Percentiles rank a stretch among this genome's conserved stretches.
Evolutionary conservation across 1,284 basidiomycete species (phyloP).

Genomic region (Porogramme epimiltina): DNA sequence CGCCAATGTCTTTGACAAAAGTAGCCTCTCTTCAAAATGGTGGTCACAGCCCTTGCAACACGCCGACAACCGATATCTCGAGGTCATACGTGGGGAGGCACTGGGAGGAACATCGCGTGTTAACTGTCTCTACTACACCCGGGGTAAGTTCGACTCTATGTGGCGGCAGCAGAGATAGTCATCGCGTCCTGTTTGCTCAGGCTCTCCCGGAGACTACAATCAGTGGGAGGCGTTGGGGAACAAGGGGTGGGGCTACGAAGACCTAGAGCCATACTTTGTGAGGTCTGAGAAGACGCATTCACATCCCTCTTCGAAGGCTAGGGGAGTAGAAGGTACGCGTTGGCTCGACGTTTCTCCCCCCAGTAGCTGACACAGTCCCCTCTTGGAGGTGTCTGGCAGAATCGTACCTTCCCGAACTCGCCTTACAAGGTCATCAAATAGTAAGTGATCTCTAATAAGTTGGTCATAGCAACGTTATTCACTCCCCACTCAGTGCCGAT

Average conservation of each 20-base stretch:
- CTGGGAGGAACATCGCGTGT: slow-evolving; percentile 46
- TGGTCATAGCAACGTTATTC: background rate
- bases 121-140: slow-evolving; percentile 42
- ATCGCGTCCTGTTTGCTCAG: background rate
- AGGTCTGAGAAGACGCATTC: slow-evolving; percentile 32
- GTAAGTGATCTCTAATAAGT: background rate
- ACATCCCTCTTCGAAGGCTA: slow-evolving; percentile 6
- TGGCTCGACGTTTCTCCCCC: background rate
- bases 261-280: slow-evolving; percentile 39
- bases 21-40: slow-evolving; percentile 26
- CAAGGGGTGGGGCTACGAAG: slow-evolving; percentile 39
- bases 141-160: slow-evolving; percentile 20
- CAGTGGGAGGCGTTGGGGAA: slow-evolving; percentile 36
- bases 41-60: slow-evolving; percentile 25
- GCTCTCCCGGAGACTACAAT: slow-evolving; percentile 39
- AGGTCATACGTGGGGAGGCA: slow-evolving; percentile 39
- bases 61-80: slow-evolving; percentile 25
- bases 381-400: slow-evolving; percentile 12
- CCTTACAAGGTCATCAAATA: slow-evolving; percentile 3
- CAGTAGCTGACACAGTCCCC: background rate
- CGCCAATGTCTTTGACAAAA: slow-evolving; percentile 22
- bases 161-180: no score
- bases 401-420: slow-evolving; percentile 3
- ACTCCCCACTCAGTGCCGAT: slow-evolving; percentile 11
- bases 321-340: slow-evolving; percentile 20